Evolutionary conservation across 306 rosid species (phyloP), one percentile per base, ranked within the genome.

Genomic region (Cicer pinnatifidum): DNA sequence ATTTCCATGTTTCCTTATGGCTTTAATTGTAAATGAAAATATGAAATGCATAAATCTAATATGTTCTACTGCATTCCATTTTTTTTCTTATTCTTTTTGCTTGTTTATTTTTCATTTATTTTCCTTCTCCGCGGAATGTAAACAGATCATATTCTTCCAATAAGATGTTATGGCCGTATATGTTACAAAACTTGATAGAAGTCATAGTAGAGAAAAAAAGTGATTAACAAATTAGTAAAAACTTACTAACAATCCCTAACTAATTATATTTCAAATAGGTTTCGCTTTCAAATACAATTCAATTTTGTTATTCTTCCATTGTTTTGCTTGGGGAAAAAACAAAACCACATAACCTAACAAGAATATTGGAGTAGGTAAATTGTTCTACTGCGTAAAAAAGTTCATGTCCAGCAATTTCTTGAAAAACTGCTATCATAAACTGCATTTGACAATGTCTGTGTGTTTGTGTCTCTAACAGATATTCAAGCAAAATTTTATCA

Each of bases 401-500:
- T n/a, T 38, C 6, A 20, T 54, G 43, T 54, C 20, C 77, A 19
- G 60, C 52, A 76, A 53, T 73, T 37, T 40, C 70, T 46, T 56
- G 72, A 64, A 20, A 43, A 7, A 28, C 2, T 41, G 47, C 66
- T 66, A 9, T 60, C 70, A 43, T 64, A 37, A 68, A 60, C 33
- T 57, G 73, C 15, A 47, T 53, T 70, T 57, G 46, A 75, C 76
- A 11, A 40, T 78, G 50, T 8, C 43, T 48, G 45, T 43, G 44
- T 81, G 47, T 58, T 80, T 53, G 23, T 85, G 67, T 76, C 61
- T 76, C 35, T 63, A 37, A 79, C 90, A 94, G 98, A 81, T 94
- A 94, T 79, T 91, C 98, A 17, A 91, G 75, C 90, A 94, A 85
- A 87, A 86, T 67, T 66, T 84, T 94, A 28, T 89, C 97, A 51